phyloP scores from a whole-genome alignment of 768 basidiomycete genomes.

The Podaxis mareebaensis region DNA sequence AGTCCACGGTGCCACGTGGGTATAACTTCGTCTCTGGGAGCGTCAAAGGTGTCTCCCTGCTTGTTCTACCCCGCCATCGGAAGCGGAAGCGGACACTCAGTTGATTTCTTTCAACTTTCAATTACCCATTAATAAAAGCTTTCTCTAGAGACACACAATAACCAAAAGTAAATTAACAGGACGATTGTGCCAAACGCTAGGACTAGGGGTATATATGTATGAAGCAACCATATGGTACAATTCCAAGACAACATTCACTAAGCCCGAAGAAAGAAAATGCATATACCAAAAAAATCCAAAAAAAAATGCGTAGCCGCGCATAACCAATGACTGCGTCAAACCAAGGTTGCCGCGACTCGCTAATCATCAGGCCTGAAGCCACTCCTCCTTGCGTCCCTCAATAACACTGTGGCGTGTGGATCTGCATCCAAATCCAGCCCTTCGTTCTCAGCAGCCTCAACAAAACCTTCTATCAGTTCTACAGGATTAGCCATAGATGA shows the following conservation, averaged over 20 bases:
- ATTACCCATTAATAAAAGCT: too few species aligned
- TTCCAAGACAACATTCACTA: not conserved
- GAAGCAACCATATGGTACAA: not conserved
- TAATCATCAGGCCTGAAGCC: slow-evolving; percentile 21
- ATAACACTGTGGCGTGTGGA: slow-evolving; percentile 24
- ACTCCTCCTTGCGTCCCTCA: slow-evolving; percentile 30
- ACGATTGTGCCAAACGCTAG: not conserved
- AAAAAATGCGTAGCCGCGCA: not conserved
- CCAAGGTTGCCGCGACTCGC: not conserved
- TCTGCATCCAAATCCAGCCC: slow-evolving; percentile 25
- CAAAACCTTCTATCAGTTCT: slow-evolving; percentile 30
- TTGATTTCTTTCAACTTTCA: too few species aligned
- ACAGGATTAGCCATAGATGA: slow-evolving; percentile 29
- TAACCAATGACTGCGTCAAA: not conserved
- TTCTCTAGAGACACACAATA: too few species aligned
- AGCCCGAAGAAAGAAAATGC: not conserved
- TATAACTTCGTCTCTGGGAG: too few species aligned
- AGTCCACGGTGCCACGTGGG: too few species aligned
- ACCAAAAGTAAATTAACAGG: too few species aligned
- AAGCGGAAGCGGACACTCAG: too few species aligned
- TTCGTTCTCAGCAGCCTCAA: slow-evolving; percentile 25
- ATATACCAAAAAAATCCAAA: slow-evolving; percentile 4
- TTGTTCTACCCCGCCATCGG: too few species aligned
- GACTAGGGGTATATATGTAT: not conserved
- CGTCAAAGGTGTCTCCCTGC: too few species aligned